Evolutionary conservation across 139 green algal species (phyloP).

Genomic region (Mesostigma viride): DNA sequence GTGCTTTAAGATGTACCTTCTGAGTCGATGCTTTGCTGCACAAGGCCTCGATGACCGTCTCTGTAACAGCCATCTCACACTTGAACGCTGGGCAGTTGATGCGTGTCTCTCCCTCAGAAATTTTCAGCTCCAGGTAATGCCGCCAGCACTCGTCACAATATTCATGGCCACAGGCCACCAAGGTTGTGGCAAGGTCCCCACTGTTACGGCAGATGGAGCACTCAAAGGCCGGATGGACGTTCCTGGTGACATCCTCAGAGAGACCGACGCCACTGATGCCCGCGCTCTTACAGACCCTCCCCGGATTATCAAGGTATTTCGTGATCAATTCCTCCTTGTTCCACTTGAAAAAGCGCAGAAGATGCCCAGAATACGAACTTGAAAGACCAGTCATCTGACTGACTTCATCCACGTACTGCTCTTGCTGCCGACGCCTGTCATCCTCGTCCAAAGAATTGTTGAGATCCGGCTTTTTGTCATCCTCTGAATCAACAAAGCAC

Average conservation of each 20-base stretch:
- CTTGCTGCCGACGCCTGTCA: no score
- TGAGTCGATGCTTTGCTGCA: neutral
- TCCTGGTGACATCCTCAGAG: conserved; percentile 4
- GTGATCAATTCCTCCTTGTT: conserved; percentile 15
- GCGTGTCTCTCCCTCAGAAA: conserved; percentile 13
- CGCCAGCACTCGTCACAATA: conserved; percentile 25
- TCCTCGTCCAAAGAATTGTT: no score
- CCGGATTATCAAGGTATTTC: conserved; percentile 10
- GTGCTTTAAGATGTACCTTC: neutral
- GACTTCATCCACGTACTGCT: no score
- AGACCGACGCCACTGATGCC: neutral
- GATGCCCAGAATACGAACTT: no score
- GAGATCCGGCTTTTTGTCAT: no score
- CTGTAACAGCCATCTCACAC: conserved; percentile 2
- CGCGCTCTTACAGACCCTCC: conserved; percentile 6
- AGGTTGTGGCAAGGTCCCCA: neutral
- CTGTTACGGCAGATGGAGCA: conserved; percentile 17
- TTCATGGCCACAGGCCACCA: conserved; percentile 9
- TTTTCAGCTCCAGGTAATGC: conserved; percentile 19
- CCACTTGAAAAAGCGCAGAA: no score
- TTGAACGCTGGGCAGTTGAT: conserved; percentile 7
- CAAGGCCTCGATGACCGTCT: conserved; percentile 9
- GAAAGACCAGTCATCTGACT: no score
- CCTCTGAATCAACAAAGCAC: no score
- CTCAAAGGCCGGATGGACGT: conserved; percentile 5